Percentiles rank a stretch among this genome's conserved stretches.
Conservation (phyloP, 208 protist species). For the Tritrichomonas foetus region DNA sequence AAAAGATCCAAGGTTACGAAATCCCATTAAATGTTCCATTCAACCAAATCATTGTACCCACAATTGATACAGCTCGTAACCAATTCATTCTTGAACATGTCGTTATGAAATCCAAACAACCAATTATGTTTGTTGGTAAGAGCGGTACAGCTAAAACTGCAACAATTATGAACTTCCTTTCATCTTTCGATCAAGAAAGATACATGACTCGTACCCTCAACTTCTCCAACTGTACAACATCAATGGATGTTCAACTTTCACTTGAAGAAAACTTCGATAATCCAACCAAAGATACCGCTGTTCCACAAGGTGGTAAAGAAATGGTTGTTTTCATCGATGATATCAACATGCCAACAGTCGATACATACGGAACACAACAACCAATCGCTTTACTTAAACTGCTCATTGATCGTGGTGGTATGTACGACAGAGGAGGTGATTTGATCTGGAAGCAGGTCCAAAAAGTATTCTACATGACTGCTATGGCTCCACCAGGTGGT, state of each 20-base stretch:
- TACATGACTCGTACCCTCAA: slow-evolving; percentile 83
- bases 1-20: slow-evolving; percentile 76
- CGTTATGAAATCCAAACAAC: slow-evolving; percentile 69
- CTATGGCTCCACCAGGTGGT: slow-evolving; percentile 90
- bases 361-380: slow-evolving; percentile 95
- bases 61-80: slow-evolving; percentile 92
- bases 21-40: slow-evolving; percentile 75
- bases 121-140: slow-evolving; percentile 87
- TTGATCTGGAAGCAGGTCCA: slow-evolving; percentile 84
- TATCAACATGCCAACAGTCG: slow-evolving; percentile 95
- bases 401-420: slow-evolving; percentile 81
- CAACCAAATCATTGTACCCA: slow-evolving; percentile 90
- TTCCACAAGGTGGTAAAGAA: slow-evolving; percentile 84
- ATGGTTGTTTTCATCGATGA: slow-evolving; percentile 94
- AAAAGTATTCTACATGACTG: slow-evolving; percentile 86
- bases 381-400: slow-evolving; percentile 95
- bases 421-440: slow-evolving; percentile 88
- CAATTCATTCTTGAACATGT: slow-evolving; percentile 86
- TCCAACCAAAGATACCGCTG: slow-evolving; percentile 81
- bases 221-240: slow-evolving; percentile 86
- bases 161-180: slow-evolving; percentile 85
- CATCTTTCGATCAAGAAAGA: slow-evolving; percentile 66
- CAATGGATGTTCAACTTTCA: slow-evolving; percentile 81
- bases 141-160: slow-evolving; percentile 96
- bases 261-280: slow-evolving; percentile 94